phyloP scores from a whole-genome alignment of 306 rosid species.

The Cucurbita ficifolia region DNA sequence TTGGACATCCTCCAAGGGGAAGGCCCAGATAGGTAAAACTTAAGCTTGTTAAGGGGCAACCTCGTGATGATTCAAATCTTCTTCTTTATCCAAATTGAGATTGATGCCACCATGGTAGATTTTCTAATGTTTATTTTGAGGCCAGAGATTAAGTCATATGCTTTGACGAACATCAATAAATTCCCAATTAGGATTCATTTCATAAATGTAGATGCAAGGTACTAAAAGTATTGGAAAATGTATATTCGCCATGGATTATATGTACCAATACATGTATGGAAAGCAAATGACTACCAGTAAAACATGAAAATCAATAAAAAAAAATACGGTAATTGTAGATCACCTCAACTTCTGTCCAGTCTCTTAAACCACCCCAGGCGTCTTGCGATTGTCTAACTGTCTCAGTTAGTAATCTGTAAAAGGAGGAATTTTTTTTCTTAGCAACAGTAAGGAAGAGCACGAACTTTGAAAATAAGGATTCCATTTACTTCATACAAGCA shows the following conservation, averaged over 20 bases:
- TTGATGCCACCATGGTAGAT: too few relatives aligned
- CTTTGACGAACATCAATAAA: too few relatives aligned
- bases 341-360: constrained; percentile 93
- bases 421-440: not conserved
- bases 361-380: constrained; percentile 46
- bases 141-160: too few relatives aligned
- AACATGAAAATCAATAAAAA: not conserved
- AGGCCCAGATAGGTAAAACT: too few relatives aligned
- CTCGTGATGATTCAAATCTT: too few relatives aligned
- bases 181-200: too few relatives aligned
- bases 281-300: not conserved
- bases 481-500: not conserved
- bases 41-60: too few relatives aligned
- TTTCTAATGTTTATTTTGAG: too few relatives aligned
- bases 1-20: too few relatives aligned
- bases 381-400: constrained; percentile 68
- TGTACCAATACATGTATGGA: constrained; percentile 1
- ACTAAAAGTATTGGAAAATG: not conserved
- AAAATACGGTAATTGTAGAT: not conserved
- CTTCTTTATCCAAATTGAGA: too few relatives aligned
- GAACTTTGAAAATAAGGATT: not conserved
- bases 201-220: not conserved
- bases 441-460: not conserved
- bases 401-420: constrained; percentile 59
- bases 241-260: not conserved